phyloP scores from a whole-genome alignment of 2,329 filamentous ascomycete species.

The Lecanosticta acicola region DNA sequence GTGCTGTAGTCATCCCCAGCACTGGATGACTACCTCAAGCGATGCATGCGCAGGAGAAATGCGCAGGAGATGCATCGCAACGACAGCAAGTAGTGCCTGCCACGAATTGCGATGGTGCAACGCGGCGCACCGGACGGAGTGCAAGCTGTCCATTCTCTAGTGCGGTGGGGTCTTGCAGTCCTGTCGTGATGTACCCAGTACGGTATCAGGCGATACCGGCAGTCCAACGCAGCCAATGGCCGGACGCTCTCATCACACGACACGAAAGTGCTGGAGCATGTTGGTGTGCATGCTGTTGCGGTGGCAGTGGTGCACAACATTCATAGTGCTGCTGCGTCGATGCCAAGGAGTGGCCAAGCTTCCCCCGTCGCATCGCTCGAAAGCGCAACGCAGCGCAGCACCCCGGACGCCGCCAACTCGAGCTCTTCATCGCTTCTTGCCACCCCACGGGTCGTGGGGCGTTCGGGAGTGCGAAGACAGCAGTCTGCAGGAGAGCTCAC shows the following conservation, averaged over 20 bases:
- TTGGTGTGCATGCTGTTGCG: no score
- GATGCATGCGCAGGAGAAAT: no score
- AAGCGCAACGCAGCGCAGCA: background rate
- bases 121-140: background rate
- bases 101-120: background rate
- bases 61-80: background rate
- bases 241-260: background rate
- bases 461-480: slow-evolving; percentile 4
- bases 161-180: background rate
- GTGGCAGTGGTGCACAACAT: no score
- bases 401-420: background rate
- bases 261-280: no score
- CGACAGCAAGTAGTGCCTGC: background rate
- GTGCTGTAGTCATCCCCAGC: no score
- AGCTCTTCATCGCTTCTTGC: background rate
- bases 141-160: background rate
- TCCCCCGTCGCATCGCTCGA: background rate
- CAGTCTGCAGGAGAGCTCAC: background rate
- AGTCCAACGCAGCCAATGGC: background rate
- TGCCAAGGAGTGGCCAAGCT: background rate
- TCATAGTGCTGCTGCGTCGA: background rate
- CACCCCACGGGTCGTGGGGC: background rate
- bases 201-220: no score
- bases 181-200: no score
- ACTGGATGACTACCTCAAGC: no score